phyloP scores from a whole-genome alignment of 1,284 basidiomycete species.

The Ustilago tritici region DNA sequence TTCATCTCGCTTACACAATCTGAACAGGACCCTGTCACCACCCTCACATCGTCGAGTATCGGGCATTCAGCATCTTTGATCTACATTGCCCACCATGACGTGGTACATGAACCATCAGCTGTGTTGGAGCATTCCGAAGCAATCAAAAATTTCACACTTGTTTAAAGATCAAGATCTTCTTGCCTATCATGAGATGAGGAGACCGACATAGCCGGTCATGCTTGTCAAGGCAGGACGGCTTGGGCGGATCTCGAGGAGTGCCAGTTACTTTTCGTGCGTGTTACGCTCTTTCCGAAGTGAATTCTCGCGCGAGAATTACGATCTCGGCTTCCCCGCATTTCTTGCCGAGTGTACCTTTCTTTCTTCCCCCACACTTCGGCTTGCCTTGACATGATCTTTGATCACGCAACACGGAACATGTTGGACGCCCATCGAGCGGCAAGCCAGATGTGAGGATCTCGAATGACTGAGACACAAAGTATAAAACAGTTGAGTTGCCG shows the following conservation, averaged over 20 bases:
- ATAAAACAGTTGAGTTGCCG: not conserved
- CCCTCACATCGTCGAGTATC: not conserved
- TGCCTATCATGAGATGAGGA: not conserved
- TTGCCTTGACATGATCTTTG: not conserved
- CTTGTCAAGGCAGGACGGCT: not conserved
- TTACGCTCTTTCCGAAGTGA: not conserved
- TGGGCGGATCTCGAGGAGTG: not conserved
- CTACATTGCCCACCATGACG: too few relatives aligned
- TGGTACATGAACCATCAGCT: not conserved
- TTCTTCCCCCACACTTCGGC: not conserved
- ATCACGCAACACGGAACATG: not conserved
- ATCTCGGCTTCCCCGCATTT: not conserved
- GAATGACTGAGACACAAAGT: too few relatives aligned
- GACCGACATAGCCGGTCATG: not conserved
- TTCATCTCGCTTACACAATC: not conserved
- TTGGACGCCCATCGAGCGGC: not conserved
- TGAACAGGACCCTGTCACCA: not conserved
- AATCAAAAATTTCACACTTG: not conserved
- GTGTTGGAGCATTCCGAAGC: not conserved
- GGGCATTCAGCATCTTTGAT: not conserved
- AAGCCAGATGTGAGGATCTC: too few relatives aligned
- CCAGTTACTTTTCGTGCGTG: not conserved
- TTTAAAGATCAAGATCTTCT: not conserved
- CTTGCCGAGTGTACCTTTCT: conserved; percentile 1
- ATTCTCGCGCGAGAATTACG: not conserved